Percentiles rank a stretch among this genome's conserved stretches.
phyloP scores from a whole-genome alignment of 1,284 basidiomycete genomes.

The Bjerkandera adusta region DNA sequence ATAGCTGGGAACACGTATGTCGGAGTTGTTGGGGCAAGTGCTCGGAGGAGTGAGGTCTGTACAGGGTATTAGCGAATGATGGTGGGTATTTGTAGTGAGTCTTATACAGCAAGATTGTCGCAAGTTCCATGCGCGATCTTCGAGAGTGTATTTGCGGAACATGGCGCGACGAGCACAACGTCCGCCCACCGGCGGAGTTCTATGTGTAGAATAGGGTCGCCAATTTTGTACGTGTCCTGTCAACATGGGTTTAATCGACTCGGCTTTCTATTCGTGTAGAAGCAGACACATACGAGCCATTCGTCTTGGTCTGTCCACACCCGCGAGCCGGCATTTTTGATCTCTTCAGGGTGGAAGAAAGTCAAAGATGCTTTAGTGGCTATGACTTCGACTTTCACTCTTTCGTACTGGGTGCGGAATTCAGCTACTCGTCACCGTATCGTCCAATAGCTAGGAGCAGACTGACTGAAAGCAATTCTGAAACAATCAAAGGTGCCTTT shows the following conservation, averaged over 20 bases:
- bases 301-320: constrained; percentile 94
- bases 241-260: neutral
- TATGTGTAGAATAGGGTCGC: constrained; percentile 95
- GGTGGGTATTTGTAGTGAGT: neutral
- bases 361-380: constrained; percentile 77
- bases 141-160: constrained; percentile 92
- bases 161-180: constrained; percentile 90
- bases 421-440: constrained; percentile 7
- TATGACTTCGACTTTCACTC: constrained; percentile 83
- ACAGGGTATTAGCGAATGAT: neutral
- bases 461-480: constrained; percentile 70
- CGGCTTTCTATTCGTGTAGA: no score
- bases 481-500: constrained; percentile 88
- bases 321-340: constrained; percentile 53
- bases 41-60: constrained; percentile 89
- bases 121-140: constrained; percentile 90
- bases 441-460: constrained; percentile 2
- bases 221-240: constrained; percentile 63
- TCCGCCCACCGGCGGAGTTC: constrained; percentile 97
- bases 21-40: constrained; percentile 77
- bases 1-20: constrained; percentile 95
- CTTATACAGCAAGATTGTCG: constrained; percentile 86
- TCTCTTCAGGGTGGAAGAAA: constrained; percentile 66
- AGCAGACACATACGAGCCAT: constrained; percentile 59
- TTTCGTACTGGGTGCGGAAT: constrained; percentile 49